These are phyloP conservation scores for Brachypodium distachyon DNA, from an alignment of 202 grass and related monocot species.

Conservation along the genomic window DNA sequence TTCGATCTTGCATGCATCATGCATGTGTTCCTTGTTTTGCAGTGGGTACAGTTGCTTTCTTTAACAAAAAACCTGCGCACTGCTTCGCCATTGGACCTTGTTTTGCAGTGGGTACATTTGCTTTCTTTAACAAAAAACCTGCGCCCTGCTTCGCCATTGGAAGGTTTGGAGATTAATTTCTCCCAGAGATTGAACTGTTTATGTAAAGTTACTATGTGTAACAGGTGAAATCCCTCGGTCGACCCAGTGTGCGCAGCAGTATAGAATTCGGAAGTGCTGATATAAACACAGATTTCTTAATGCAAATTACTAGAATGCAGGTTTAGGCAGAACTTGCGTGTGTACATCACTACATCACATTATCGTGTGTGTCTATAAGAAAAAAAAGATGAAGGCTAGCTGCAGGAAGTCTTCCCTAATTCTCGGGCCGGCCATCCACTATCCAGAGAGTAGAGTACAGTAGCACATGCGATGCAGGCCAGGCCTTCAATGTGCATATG, in stretches of 20 bases:
- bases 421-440: neutral
- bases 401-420: neutral
- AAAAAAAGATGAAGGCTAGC: neutral
- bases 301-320: no score
- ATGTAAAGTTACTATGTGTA: no score
- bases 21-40: neutral
- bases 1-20: no score
- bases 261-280: no score
- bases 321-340: neutral
- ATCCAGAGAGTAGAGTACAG: neutral
- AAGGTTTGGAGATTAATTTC: no score
- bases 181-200: no score
- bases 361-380: neutral
- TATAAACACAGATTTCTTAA: neutral
- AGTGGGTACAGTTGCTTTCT: neutral
- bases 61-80: neutral
- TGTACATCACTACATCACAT: neutral
- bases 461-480: slow-evolving; percentile 12
- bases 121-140: neutral
- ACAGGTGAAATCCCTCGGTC: no score
- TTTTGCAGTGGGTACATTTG: neutral
- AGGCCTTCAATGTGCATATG: slow-evolving; percentile 17
- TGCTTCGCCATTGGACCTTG: neutral
- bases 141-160: neutral
- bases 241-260: no score